Base-by-base conservation (phyloP, 164 flowering plant genomes). In the Dillenia suffruticosa region DNA sequence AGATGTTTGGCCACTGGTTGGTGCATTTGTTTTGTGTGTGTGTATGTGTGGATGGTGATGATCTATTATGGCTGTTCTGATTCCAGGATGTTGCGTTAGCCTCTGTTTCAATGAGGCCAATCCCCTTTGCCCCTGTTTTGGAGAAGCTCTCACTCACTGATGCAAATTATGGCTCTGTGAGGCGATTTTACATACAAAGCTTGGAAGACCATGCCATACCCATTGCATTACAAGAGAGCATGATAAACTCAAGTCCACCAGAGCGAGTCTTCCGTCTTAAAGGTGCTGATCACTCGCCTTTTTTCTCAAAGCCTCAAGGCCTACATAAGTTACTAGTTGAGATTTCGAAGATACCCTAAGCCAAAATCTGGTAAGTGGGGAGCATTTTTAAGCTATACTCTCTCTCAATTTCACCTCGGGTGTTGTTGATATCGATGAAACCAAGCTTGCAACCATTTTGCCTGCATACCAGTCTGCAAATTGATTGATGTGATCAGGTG, bases 201-300 rank as follows among this genome's bases (percentile, higher is more conserved):
- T 59, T 74, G 0, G 93, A 91, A 67, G 99, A 94, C 64, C 79
- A 82, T 61, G 93, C 96, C 44, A 74, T 89, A 57, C 84, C 96
- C 1, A 54, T 82, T 0, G n/a, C 84, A 9, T 51, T 86, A 12
- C 99, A 94, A 58, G 87, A 91, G 53, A 68, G 62, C 70, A 82
- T 94, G 86, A 74, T 88, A 65, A 77, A 77, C 48, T 50, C 81
- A 48, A 80, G 72, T 67, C 88, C 92, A 9, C 97, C 99, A 5
- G 96, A 94, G 58, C 69, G 50, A 53, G 92, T 91, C 10, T 89
- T 86, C 67, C 79, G 79, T 15, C 64, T 94, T 2, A 94, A 88
- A 77, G 99, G 99, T 19, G 76, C 93, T 47, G 99, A 94, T 70
- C 99, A 94, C 76, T 86, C 96, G 2, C 99, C 99, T 8, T 94